Conservation (phyloP, 1,284 basidiomycete genomes). For the Cystobasidiaceae sp. region DNA sequence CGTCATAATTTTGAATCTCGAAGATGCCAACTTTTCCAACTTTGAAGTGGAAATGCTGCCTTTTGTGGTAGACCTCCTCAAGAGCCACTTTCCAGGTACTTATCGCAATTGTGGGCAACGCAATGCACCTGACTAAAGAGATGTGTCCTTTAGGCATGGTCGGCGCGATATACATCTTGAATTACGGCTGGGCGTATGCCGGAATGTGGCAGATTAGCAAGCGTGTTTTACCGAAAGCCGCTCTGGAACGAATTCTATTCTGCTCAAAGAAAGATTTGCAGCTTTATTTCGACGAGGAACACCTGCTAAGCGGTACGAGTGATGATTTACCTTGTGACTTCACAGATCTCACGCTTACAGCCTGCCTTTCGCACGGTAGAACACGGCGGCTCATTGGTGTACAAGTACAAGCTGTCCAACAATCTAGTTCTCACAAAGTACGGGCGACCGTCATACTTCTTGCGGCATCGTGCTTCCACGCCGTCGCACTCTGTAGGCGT, state of each 20-base stretch:
- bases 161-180: constrained; percentile 62
- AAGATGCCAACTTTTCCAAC: constrained; percentile 24
- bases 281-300: constrained; percentile 55
- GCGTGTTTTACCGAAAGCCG: constrained; percentile 64
- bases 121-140: neutral
- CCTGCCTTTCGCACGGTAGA: no score
- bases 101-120: neutral
- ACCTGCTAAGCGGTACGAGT: constrained; percentile 57
- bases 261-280: constrained; percentile 58
- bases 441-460: constrained; percentile 25
- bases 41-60: constrained; percentile 44
- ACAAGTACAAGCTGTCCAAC: constrained; percentile 35
- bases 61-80: constrained; percentile 46
- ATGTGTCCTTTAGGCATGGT: neutral
- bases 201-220: constrained; percentile 71
- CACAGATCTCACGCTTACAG: no score
- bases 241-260: constrained; percentile 68
- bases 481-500: constrained; percentile 4
- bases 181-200: constrained; percentile 75
- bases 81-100: constrained; percentile 60
- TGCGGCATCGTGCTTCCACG: constrained; percentile 4
- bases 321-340: no score
- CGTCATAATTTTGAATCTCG: constrained; percentile 28
- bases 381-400: constrained; percentile 37
- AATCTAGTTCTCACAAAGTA: constrained; percentile 39